A percentile compares a stretch with the other conserved stretches of the same genome.
These are phyloP conservation scores for Erigeron philadelphicus DNA, from an alignment of 140 eudicot species.

Conservation along the genomic window DNA sequence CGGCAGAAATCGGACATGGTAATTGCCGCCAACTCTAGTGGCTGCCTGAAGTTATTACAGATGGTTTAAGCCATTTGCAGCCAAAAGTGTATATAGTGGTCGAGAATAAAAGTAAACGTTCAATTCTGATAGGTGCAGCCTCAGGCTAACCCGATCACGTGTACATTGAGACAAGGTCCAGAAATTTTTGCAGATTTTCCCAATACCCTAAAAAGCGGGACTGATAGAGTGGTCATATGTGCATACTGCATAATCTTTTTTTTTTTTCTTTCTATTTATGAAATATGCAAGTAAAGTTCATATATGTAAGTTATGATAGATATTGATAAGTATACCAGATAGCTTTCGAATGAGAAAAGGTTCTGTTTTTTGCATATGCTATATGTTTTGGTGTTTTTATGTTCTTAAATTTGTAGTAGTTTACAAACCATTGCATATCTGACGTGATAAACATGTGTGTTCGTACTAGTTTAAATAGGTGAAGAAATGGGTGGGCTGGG, in stretches of 20 bases:
- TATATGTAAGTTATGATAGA: conserved; percentile 19
- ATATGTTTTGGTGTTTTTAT: background rate
- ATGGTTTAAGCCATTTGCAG: conserved; percentile 44
- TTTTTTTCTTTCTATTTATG: background rate
- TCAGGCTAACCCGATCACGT: conserved; percentile 6
- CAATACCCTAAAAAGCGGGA: background rate
- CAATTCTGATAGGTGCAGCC: conserved; percentile 7
- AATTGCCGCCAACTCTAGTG: conserved; percentile 83
- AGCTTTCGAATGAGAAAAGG: conserved; percentile 9
- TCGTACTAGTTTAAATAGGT: background rate
- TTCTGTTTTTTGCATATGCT: conserved; percentile 27
- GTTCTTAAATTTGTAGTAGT: background rate
- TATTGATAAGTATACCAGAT: conserved; percentile 15
- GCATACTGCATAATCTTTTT: conserved; percentile 7
- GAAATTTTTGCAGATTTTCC: conserved; percentile 23
- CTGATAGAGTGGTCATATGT: conserved; percentile 10
- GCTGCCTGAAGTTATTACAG: conserved; percentile 71
- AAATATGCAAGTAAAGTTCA: background rate
- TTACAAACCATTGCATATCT: background rate
- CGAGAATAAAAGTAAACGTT: conserved; percentile 12
- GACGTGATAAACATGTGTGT: background rate
- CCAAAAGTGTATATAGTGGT: conserved; percentile 10
- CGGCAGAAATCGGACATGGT: conserved; percentile 70
- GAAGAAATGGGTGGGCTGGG: background rate
- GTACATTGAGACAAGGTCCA: conserved; percentile 23